Conservation (phyloP, 108 stramenopile species). For the Nannochloropsis salina region DNA sequence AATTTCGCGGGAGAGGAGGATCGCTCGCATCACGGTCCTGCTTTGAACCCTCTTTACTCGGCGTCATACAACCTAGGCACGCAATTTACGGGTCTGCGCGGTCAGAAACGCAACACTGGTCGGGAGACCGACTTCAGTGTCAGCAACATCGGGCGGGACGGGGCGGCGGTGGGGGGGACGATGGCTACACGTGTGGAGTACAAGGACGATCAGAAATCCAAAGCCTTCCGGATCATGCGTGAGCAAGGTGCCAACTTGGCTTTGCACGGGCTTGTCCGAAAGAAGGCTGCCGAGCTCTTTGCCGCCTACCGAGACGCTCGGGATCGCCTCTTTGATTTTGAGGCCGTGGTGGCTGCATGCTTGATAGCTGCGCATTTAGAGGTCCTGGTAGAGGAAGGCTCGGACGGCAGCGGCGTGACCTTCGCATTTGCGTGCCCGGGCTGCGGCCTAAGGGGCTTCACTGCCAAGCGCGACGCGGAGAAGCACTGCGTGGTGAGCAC, state of each 20-base stretch:
- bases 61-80: conserved; percentile 50
- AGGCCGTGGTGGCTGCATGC: background rate
- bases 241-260: conserved; percentile 10
- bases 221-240: background rate
- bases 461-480: background rate
- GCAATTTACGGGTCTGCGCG: background rate
- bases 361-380: background rate
- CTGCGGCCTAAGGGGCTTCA: background rate
- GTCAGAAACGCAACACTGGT: conserved; percentile 2
- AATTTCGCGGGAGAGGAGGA: conserved; percentile 49
- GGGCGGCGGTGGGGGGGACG: background rate
- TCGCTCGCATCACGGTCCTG: conserved; percentile 48
- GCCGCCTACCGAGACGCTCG: background rate
- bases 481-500: background rate
- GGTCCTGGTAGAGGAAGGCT: background rate
- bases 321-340: conserved; percentile 4
- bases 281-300: background rate
- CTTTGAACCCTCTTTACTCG: conserved; percentile 46
- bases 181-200: conserved; percentile 2
- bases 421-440: background rate
- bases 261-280: background rate
- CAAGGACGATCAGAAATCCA: background rate
- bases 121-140: conserved; percentile 5
- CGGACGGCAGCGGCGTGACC: background rate
- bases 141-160: conserved; percentile 16